Evolutionary conservation across 805 yeast genomes (phyloP), one percentile per base, ranked within the genome.

Genomic region (Dipodascus geniculatus): DNA sequence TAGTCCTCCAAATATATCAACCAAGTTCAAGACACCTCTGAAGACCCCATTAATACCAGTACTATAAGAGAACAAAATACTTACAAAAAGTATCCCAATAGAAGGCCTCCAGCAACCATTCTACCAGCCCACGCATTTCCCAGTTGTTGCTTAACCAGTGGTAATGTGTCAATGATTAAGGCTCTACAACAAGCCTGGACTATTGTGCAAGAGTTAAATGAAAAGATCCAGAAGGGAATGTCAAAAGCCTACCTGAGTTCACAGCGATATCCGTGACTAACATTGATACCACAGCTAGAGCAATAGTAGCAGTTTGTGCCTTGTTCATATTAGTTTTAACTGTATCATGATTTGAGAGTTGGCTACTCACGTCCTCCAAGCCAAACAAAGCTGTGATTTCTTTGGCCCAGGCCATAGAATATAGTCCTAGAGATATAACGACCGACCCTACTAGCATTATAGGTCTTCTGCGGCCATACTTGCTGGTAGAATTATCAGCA

Each of bases 71-170:
- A 14, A 4, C 19, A 9, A 6, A 6, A 6, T n/a, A 38, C 44
- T 38, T n/a, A 38, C 38, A 80, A 57, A 59, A 74, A 73, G 60
- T 78, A 82, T 2, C 85, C 84, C 19, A 76, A 57, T 6, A 81
- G 74, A 56, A 81, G 82, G 57, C 83, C 82, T 1, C 69, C 69
- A 0, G 85, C 82, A 51, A 80, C 78, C 81, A 81, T 74, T 50
- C 83, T 67, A 1, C 85, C 83, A 0, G 85, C 87, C 84, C 83
- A 79, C 0, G 83, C 85, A 60, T 81, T 81, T 6, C 84, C 83
- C 2, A 68, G 60, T 52, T 77, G 79, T 57, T 82, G 86, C 57
- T 77, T 83, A 42, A 68, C 63, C 0, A 79, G 68, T 2, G 83
- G 79, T 9, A 81, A 76, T 54, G 77, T 74, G 60, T 81, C 87